Evolutionary conservation across 2,329 filamentous ascomycete species (phyloP).

Genomic region (Raffaelea deltoideospora): DNA sequence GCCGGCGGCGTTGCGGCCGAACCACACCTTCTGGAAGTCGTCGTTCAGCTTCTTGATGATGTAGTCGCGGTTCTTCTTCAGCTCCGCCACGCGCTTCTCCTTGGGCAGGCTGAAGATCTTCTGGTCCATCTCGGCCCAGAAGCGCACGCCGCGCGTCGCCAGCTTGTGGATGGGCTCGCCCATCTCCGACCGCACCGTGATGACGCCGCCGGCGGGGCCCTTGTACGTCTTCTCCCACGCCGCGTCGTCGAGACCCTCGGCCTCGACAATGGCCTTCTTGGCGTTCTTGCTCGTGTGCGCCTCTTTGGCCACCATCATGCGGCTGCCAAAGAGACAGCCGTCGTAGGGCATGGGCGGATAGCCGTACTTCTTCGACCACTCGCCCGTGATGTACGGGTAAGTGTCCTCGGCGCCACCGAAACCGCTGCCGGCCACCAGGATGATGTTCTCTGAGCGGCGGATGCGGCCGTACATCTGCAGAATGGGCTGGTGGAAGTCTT

Average conservation of each 20-base stretch:
- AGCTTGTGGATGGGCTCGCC: constrained; percentile 98
- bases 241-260: constrained; percentile 63
- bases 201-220: constrained; percentile 78
- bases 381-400: constrained; percentile 80
- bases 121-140: constrained; percentile 98
- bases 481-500: constrained; percentile 89
- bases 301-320: constrained; percentile 92
- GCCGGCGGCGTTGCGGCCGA: constrained; percentile 68
- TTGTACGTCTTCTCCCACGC: constrained; percentile 93
- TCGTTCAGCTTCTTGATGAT: constrained; percentile 94
- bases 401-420: constrained; percentile 85
- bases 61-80: constrained; percentile 77
- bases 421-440: constrained; percentile 78
- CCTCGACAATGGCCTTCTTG: constrained; percentile 81
- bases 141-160: constrained; percentile 84
- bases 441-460: constrained; percentile 70
- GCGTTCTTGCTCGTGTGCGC: constrained; percentile 75
- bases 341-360: constrained; percentile 92
- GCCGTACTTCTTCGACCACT: constrained; percentile 74
- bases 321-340: constrained; percentile 77
- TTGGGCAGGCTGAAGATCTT: constrained; percentile 96
- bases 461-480: constrained; percentile 85
- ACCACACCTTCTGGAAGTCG: constrained; percentile 96
- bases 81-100: constrained; percentile 75
- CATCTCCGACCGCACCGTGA: constrained; percentile 97